These are phyloP conservation scores for Penicillium sp. DNA, from an alignment of 2,329 filamentous ascomycete genomes.

Conservation along the genomic window DNA sequence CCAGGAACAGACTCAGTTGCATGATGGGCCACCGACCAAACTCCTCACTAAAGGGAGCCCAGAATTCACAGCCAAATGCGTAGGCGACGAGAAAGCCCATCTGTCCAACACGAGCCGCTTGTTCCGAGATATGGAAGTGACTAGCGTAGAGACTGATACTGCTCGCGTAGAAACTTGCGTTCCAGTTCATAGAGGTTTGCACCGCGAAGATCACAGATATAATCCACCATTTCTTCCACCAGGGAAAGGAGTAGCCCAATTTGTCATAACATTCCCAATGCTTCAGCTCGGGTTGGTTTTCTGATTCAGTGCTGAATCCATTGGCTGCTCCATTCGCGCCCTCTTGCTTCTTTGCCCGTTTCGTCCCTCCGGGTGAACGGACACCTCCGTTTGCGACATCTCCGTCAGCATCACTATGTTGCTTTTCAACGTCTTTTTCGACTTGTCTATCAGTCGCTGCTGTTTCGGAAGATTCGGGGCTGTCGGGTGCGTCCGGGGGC, in stretches of 20 bases:
- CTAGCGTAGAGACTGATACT: conserved; percentile 65
- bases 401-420: conserved; percentile 15
- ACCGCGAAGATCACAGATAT: conserved; percentile 70
- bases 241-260: conserved; percentile 64
- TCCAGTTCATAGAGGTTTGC: conserved; percentile 78
- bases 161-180: conserved; percentile 73
- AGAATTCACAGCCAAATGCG: conserved; percentile 83
- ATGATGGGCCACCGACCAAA: conserved; percentile 76
- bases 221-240: conserved; percentile 72
- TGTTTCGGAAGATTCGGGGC: conserved; percentile 5
- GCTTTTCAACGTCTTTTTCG: conserved; percentile 29
- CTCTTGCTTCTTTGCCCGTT: conserved; percentile 14
- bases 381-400: conserved; percentile 5
- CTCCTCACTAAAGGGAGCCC: conserved; percentile 86
- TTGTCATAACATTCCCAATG: conserved; percentile 66
- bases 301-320: conserved; percentile 16
- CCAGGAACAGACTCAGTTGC: conserved; percentile 71
- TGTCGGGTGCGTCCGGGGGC: conserved; percentile 9
- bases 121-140: conserved; percentile 68
- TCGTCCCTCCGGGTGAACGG: conserved; percentile 19
- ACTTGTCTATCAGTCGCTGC: conserved; percentile 12
- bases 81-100: conserved; percentile 78
- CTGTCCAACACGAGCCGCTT: conserved; percentile 71
- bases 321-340: conserved; percentile 8
- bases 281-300: conserved; percentile 44